Conservation (phyloP, 148 eudicot species). For the Amaranthus palmeri region DNA sequence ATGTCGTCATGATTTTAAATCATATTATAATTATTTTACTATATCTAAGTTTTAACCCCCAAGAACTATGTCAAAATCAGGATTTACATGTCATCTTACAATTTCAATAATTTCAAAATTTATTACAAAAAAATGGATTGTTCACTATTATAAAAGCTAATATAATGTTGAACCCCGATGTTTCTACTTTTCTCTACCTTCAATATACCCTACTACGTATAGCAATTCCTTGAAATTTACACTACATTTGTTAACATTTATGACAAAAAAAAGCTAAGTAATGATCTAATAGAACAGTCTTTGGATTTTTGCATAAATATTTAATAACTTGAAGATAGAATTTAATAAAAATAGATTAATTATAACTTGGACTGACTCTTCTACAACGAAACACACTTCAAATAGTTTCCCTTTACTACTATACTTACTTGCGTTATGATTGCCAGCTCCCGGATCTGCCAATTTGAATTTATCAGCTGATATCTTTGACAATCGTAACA, state of each 20-base stretch:
- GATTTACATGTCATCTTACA: too few species aligned
- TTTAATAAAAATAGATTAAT: not conserved
- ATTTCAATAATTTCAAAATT: too few species aligned
- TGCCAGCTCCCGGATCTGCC: constrained; percentile 38
- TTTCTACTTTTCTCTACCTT: too few species aligned
- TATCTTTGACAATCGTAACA: constrained; percentile 59
- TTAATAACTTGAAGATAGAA: not conserved
- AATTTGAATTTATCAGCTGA: constrained; percentile 72
- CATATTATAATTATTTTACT: too few species aligned
- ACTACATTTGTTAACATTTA: not conserved
- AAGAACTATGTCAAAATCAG: too few species aligned
- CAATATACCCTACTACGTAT: too few species aligned
- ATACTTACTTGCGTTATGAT: constrained; percentile 64
- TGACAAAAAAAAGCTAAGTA: not conserved
- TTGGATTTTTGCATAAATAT: not conserved
- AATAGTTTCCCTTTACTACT: not conserved
- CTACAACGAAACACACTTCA: not conserved
- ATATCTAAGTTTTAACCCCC: too few species aligned
- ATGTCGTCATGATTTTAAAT: not conserved
- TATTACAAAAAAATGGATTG: too few species aligned
- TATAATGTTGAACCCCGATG: too few species aligned
- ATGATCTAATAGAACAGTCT: not conserved
- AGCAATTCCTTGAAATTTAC: not conserved
- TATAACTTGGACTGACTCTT: not conserved
- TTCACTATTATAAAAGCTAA: too few species aligned